Base-by-base conservation (phyloP, 2,329 filamentous ascomycete species). In the Myriosclerotinia scirpicola region DNA sequence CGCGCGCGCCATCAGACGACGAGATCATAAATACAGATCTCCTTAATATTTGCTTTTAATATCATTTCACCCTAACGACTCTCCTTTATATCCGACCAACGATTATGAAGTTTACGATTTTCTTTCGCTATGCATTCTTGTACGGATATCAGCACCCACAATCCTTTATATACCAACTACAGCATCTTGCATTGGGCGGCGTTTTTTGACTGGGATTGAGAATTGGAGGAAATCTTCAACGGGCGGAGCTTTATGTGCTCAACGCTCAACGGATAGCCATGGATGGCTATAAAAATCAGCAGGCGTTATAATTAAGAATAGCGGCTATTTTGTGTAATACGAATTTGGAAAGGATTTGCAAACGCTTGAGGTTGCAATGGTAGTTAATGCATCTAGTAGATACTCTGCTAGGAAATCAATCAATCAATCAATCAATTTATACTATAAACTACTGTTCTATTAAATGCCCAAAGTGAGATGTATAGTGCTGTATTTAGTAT, bases 91-190 rank as follows among this genome's bases (percentile, higher is more conserved):
- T 67, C 63, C 66, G 48, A 68, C 60, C 69, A 65, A 73, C 65
- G 71, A 67, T 69, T 72, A 73, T 68, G 71, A 73, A 64, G 62
- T 67, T 71, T 70, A 75, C 67, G 73, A 75, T 69, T 63, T 68
- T 66, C 55, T 53, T 66, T 71, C 54, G 67, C 70, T 74, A 73
- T 70, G 71, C 71, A 71, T 73, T 74, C 72, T 60, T 73, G 71
- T 76, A 75, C 71, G 72, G 74, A 72, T 75, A 74, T 71, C 69
- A 71, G 70, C 70, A 69, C 71, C 73, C 72, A 74, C 73, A 67
- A 65, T 67, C 65, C 65, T 67, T 67, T 58, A 62, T 56, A 67
- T 67, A 65, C 61, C 65, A 72, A 72, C 69, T 66, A 58, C 66
- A 67, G 69, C 70, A 71, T 71, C 59, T 67, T 72, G 73, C 73